Conservation (phyloP, 2,329 filamentous ascomycete genomes). For the Colletotrichum sp. region DNA sequence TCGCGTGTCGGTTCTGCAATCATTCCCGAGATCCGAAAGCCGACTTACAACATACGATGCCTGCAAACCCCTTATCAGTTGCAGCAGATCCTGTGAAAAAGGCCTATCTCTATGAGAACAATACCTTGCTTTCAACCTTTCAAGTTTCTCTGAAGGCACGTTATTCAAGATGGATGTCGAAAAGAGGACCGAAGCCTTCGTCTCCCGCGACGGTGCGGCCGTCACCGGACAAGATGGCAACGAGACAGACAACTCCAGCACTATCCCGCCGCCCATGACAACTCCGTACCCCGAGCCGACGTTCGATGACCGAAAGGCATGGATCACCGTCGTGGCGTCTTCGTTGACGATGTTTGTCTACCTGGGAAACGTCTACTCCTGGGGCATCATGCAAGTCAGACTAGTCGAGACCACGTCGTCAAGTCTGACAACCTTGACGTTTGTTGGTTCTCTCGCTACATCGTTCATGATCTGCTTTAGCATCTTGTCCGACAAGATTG, state of each 20-base stretch:
- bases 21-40: conserved; percentile 8
- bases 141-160: neutral
- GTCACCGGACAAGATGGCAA: neutral
- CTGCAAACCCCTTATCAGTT: neutral
- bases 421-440: conserved; percentile 29
- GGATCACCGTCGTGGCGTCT: conserved; percentile 29
- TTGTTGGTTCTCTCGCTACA: conserved; percentile 31
- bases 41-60: conserved; percentile 10
- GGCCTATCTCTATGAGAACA: neutral
- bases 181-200: neutral
- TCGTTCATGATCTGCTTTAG: conserved; percentile 32
- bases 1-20: neutral
- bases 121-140: neutral
- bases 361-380: conserved; percentile 32
- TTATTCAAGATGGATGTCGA: neutral
- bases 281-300: neutral
- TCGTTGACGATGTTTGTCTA: conserved; percentile 30
- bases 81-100: neutral
- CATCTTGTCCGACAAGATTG: conserved; percentile 26
- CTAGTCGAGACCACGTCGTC: conserved; percentile 25
- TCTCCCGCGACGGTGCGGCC: neutral
- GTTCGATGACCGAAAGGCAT: conserved; percentile 18
- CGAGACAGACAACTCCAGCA: neutral
- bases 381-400: conserved; percentile 30
- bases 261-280: neutral